Evolutionary conservation across 1,284 basidiomycete species (phyloP), one percentile per base, ranked within the genome.

Genomic region (Trametes pubescens): DNA sequence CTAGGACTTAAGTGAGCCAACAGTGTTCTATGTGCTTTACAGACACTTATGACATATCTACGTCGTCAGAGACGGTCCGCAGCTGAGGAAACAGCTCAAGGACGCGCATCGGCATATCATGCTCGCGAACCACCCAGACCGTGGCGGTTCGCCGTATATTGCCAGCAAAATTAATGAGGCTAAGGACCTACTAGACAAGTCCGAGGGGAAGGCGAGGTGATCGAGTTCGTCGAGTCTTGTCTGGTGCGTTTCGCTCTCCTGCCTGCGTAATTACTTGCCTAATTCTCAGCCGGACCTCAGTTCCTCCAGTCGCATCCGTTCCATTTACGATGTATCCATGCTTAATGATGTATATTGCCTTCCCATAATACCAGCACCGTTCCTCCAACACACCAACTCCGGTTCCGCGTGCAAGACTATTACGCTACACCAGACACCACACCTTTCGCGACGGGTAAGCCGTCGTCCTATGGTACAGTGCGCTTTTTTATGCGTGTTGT

Each of bases 161-260:
- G 97, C 97, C n/a, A 96, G 95, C 74, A 99, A 98, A 84, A 95
- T 97, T 62, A 98, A 97, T 77, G 95, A 98, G 74, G 95, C 95
- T 0, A 95, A 94, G 74, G 92, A 94, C 70, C 69, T 95, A 62
- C 77, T 95, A 34, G 93, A 95, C 57, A 91, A 89, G 73, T 80
- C 79, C n/a, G 86, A 88, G 61, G 80, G 81, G 59, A 81, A 80
- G 69, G 73, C 74, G 57, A 77, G 82, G 74, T 82, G 72, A 74
- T 55, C 16, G 32, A 48, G 52, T 6, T 49, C 43, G 51, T 59
- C 51, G 44, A 13, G 60, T 48, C 11, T 32, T 61, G 61, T 49
- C 47, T 48, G 58, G 63, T 66, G 22, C 55, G 67, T 59, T 1
- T 51, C 11, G 37, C 4, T 29, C 11, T 43, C 29, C 21, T 49